Evolutionary conservation across 805 yeast genomes (phyloP), one percentile per base, ranked within the genome.

Genomic region (Metschnikowia baotianmanensis): DNA sequence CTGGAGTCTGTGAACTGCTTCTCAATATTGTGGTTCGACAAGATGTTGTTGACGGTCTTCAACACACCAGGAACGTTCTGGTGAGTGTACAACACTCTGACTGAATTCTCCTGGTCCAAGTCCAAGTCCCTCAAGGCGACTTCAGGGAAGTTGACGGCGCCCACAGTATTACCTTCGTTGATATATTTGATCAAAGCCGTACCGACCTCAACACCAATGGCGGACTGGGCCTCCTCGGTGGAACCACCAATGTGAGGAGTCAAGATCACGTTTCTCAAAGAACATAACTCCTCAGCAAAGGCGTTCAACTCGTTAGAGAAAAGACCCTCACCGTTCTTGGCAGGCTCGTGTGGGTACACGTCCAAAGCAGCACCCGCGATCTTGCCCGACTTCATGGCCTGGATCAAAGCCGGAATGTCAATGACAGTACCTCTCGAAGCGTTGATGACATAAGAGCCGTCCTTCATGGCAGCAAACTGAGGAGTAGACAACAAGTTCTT

Each of bases 181-280:
- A 93, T 85, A 73, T 89, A 93, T 62, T 86, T 87, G 51, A 90
- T 75, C 58, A 93, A 76, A 28, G 96, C 82, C 33, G 84, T 74
- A 46, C 83, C 87, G 47, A 93, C 99, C 72, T 93, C 99, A 46
- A 91, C 74, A 71, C 99, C 99, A 60, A 93, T 93, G 29, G 98
- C 96, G 42, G 86, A 77, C 76, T 93, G 99, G 27, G 99, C 99
- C 74, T 93, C 99, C 69, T 91, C 98, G 34, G 99, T 93, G 37
- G 97, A 89, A 53, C 99, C 99, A 70, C 99, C 99, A 55, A 93
- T 93, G 63, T 93, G 99, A 24, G 99, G 99, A 40, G 98, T 83
- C 58, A 93, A 76, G 51, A 93, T 89, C 47, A 91, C 80, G 69
- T 93, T 93, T 70, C 90, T 81, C 62, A 89, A 76, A 9, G 85